Conservation (phyloP, 2,329 filamentous ascomycete species). For the Neonectria neomacrospora region DNA sequence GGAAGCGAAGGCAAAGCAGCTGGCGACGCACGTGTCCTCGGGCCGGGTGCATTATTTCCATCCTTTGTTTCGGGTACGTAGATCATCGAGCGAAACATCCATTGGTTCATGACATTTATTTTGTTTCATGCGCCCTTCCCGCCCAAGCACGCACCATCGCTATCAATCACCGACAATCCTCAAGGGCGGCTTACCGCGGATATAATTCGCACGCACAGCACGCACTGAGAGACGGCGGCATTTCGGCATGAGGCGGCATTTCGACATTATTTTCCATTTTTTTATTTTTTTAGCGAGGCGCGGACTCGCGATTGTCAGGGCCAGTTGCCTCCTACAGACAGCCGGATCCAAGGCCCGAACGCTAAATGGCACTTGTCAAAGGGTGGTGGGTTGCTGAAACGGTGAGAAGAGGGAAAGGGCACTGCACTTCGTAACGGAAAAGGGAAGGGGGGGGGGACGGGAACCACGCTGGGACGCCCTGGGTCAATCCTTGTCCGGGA, state of each 20-base stretch:
- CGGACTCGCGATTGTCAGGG: neutral
- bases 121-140: neutral
- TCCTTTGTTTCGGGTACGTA: neutral
- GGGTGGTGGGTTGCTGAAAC: neutral
- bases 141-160: neutral
- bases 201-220: neutral
- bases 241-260: neutral
- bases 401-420: neutral
- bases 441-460: too few species aligned
- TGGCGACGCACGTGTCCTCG: neutral
- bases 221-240: neutral
- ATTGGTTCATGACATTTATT: neutral
- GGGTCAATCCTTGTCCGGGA: slow-evolving; percentile 9
- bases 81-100: too few species aligned
- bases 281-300: neutral
- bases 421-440: neutral
- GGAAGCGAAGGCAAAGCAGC: neutral
- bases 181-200: neutral
- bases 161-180: neutral
- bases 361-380: neutral
- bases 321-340: neutral
- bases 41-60: neutral
- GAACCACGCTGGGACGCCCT: too few species aligned
- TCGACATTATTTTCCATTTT: too few species aligned
- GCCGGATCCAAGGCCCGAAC: neutral